Conservation (phyloP, 1,139 yeast species). For the Magnusiomyces suaveolens region DNA sequence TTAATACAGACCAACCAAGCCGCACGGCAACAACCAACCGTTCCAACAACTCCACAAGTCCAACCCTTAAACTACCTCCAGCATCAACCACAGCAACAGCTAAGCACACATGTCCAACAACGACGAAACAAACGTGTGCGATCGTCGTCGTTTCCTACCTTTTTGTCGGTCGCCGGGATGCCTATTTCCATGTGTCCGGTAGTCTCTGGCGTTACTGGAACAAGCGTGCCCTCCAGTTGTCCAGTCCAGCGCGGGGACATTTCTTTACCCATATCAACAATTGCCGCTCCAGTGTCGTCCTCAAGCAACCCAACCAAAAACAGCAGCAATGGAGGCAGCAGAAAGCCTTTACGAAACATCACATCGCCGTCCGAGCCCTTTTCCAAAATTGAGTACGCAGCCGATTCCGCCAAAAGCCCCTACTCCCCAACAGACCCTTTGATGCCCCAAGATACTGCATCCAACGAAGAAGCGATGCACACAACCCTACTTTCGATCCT, state of each 20-base stretch:
- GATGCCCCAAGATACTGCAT: background rate
- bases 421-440: background rate
- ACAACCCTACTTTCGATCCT: slow-evolving; percentile 14
- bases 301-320: background rate
- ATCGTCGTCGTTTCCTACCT: background rate
- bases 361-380: no score
- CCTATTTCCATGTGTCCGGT: slow-evolving; percentile 5
- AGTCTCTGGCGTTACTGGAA: background rate
- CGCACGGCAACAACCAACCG: background rate
- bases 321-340: background rate
- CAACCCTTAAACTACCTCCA: background rate
- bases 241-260: slow-evolving; percentile 3
- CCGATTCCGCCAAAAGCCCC: no score
- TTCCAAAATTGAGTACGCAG: background rate
- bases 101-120: background rate
- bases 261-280: background rate
- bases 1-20: background rate
- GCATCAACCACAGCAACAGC: background rate
- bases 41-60: background rate
- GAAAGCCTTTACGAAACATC: no score
- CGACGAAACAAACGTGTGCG: background rate
- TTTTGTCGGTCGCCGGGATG: background rate
- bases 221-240: background rate
- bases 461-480: slow-evolving; percentile 6
- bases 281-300: slow-evolving; percentile 2